A percentile compares a stretch with the other conserved stretches of the same genome.
phyloP scores from a whole-genome alignment of 768 basidiomycete genomes.

The Pisolithus orientalis region DNA sequence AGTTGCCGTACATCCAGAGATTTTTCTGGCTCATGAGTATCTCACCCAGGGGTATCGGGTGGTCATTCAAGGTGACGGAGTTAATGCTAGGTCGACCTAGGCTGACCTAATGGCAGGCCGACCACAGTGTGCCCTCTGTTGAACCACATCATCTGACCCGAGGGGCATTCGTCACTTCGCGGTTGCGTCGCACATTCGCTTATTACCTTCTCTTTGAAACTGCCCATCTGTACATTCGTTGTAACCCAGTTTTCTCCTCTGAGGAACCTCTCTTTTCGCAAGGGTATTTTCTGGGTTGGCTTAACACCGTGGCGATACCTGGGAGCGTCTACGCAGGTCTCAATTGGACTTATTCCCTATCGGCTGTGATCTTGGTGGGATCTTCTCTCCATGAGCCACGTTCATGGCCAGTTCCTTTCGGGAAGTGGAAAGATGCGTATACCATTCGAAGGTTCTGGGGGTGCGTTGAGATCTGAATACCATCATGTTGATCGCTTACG shows the following conservation, averaged over 20 bases:
- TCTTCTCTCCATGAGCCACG: not conserved
- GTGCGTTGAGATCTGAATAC: not conserved
- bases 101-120: not conserved
- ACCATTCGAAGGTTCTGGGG: not conserved
- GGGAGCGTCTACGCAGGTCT: not conserved
- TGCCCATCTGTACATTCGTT: not conserved
- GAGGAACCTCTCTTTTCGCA: not conserved
- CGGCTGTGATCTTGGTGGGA: not conserved
- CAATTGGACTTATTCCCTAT: not conserved
- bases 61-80: not conserved
- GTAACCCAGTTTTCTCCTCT: constrained; percentile 1
- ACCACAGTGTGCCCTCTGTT: not conserved
- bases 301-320: not conserved
- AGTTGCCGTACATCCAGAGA: not conserved
- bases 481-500: not conserved
- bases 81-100: not conserved
- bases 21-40: not conserved
- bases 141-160: not conserved
- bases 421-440: not conserved
- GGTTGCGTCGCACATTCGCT: not conserved
- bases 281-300: not conserved
- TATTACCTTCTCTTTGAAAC: not conserved
- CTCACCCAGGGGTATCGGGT: not conserved
- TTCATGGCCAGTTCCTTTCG: not conserved
- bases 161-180: not conserved